Base-by-base conservation (phyloP, 2,329 filamentous ascomycete species). In the Parafenestella ontariensis region DNA sequence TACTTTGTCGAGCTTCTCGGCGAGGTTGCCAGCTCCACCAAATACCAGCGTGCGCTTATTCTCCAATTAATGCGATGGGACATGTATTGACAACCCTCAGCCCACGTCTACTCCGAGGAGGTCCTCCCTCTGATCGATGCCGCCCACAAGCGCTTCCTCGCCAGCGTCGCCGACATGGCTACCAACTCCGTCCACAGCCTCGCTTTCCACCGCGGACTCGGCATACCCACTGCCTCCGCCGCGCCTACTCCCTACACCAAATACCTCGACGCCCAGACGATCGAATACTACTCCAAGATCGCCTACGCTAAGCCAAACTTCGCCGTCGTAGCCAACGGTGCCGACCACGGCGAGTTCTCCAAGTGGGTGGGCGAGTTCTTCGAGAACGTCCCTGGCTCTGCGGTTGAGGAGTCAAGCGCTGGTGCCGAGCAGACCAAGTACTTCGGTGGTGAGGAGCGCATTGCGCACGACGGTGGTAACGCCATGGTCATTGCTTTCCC, bases 321-420 rank as follows among this genome's bases (percentile, higher is more conserved):
- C 68, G 92, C 94, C 59, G 82, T 99, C 61, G 89, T 98, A 63
- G 92, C 91, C 71, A 96, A 96, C 71, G 95, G 95, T 63, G 89
- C 92, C 62, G 87, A 88, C 65, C 83, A 91, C 65, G 81, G 83
- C 53, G 87, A 90, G 60, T 82, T 98, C 64, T 85, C 85, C 72
- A 96, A 95, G 82, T 98, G 94, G 93, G 88, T 96, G 61, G 87
- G 88, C 73, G 87, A 96, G 75, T 97, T 97, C 85, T 98, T 99
- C 84, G 87, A 87, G 76, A 83, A 84, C 56, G 82, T 90, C 45
- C 84, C 88, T 82, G 66, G 71, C 73, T 46, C 67, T 70, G 63
- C 71, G 71, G 20, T 65, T 68, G 77, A 82, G 61, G 74, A 77
- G 79, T 51, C 57, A 40, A 66, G 79, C 36, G 79, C 89, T 61